A percentile compares a stretch with the other conserved stretches of the same genome.
Evolutionary conservation across 2,329 filamentous ascomycete genomes (phyloP).

Genomic region (Lecanoromycetidae sp.): DNA sequence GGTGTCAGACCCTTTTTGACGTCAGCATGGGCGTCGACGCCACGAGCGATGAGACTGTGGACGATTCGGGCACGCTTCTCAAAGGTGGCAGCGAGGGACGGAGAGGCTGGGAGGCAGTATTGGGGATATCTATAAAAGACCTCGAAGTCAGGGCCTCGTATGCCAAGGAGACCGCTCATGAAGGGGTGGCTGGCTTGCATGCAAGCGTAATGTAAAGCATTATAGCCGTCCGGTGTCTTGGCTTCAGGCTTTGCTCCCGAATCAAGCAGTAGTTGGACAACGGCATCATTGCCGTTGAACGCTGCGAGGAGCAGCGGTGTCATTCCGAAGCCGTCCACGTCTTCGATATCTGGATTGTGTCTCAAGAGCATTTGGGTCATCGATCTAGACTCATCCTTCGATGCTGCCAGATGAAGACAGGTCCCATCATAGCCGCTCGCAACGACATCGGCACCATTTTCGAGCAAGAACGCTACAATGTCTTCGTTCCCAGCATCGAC

Average conservation of each 20-base stretch:
- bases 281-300: slow-evolving; percentile 4
- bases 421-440: not conserved
- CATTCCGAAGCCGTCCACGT: not conserved
- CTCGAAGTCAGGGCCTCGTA: slow-evolving; percentile 2
- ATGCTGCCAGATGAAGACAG: slow-evolving; percentile 3
- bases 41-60: not conserved
- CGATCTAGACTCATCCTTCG: not conserved
- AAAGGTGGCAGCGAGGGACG: not conserved
- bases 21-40: not conserved
- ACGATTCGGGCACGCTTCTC: slow-evolving; percentile 2
- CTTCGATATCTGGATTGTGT: slow-evolving; percentile 1
- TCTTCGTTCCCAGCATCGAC: slow-evolving; percentile 2
- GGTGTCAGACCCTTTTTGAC: slow-evolving; percentile 1
- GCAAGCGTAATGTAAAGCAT: slow-evolving; percentile 6
- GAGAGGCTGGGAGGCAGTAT: not conserved
- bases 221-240: not conserved
- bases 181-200: slow-evolving; percentile 2
- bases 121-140: not conserved
- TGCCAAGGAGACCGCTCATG: slow-evolving; percentile 5
- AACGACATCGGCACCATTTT: not conserved
- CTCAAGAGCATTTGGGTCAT: slow-evolving; percentile 7
- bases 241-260: not conserved
- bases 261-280: not conserved
- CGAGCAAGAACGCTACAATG: slow-evolving; percentile 3
- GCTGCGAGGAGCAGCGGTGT: slow-evolving; percentile 4